These are phyloP conservation scores for Rubia tinctorum DNA, from an alignment of 305 asterid species.

Conservation along the genomic window DNA sequence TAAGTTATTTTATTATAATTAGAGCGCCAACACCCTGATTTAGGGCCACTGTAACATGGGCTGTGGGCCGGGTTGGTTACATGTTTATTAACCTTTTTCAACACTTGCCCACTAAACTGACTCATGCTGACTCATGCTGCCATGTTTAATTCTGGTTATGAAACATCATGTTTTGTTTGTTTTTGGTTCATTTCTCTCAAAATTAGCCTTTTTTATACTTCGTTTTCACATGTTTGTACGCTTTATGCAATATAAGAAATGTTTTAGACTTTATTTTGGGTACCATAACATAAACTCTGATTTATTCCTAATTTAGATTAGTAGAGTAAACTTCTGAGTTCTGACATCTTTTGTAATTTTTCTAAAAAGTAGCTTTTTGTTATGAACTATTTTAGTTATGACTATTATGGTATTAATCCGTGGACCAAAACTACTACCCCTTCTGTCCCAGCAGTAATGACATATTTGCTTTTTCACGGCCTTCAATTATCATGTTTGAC, in stretches of 20 bases:
- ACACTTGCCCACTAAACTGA: neutral
- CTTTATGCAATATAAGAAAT: neutral
- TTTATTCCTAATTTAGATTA: neutral
- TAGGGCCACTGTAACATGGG: constrained; percentile 3
- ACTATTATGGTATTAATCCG: neutral
- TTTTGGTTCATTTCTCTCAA: neutral
- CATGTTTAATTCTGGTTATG: neutral
- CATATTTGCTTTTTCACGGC: too few relatives aligned
- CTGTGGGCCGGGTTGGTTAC: constrained; percentile 2
- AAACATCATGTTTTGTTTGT: neutral
- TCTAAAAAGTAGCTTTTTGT: neutral
- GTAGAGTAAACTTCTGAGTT: neutral
- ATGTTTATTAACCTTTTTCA: neutral
- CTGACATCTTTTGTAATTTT: neutral
- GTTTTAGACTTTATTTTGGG: neutral
- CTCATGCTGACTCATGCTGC: neutral
- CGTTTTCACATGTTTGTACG: neutral
- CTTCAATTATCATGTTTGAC: too few relatives aligned
- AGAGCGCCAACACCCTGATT: neutral
- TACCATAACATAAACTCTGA: neutral
- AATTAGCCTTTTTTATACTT: too few relatives aligned
- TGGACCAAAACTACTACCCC: neutral
- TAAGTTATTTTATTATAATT: neutral
- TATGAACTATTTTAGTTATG: neutral
- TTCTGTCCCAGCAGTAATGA: too few relatives aligned